These are phyloP conservation scores for Thelephora terrestris DNA, from an alignment of 1,284 basidiomycete genomes.

Conservation along the genomic window DNA sequence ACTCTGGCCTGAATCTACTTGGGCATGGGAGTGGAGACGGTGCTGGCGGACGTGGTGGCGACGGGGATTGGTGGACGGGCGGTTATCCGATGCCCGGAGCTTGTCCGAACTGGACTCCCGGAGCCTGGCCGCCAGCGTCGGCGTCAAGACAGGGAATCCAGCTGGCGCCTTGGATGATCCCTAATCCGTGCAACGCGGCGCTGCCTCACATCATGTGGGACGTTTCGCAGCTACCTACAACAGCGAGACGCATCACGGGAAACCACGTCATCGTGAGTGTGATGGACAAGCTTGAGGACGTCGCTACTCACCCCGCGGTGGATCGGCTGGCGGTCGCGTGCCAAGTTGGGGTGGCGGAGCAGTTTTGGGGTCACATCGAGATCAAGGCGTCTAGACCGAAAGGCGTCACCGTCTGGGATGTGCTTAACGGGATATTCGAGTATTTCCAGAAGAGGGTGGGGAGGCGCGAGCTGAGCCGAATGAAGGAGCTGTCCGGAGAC, in stretches of 20 bases:
- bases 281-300: conserved; percentile 12
- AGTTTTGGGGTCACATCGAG: conserved; percentile 24
- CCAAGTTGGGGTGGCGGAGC: conserved; percentile 14
- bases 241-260: conserved; percentile 24
- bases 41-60: background rate
- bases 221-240: conserved; percentile 23
- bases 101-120: background rate
- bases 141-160: conserved; percentile 10
- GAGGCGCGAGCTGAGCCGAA: conserved; percentile 17
- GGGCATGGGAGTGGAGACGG: background rate
- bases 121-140: background rate
- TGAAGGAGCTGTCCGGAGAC: conserved; percentile 12
- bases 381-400: conserved; percentile 13
- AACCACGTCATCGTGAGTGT: conserved; percentile 19
- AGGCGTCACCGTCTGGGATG: conserved; percentile 22
- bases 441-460: conserved; percentile 26
- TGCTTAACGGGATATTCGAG: conserved; percentile 25
- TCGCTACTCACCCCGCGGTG: conserved; percentile 18
- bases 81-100: background rate
- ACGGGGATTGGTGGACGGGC: background rate
- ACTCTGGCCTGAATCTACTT: background rate
- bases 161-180: conserved; percentile 24
- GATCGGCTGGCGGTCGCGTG: conserved; percentile 21
- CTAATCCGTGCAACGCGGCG: conserved; percentile 24
- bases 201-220: conserved; percentile 29